A percentile compares a stretch with the other conserved stretches of the same genome.
phyloP scores from a whole-genome alignment of 306 rosid species.

The Fragaria nilgerrensis region DNA sequence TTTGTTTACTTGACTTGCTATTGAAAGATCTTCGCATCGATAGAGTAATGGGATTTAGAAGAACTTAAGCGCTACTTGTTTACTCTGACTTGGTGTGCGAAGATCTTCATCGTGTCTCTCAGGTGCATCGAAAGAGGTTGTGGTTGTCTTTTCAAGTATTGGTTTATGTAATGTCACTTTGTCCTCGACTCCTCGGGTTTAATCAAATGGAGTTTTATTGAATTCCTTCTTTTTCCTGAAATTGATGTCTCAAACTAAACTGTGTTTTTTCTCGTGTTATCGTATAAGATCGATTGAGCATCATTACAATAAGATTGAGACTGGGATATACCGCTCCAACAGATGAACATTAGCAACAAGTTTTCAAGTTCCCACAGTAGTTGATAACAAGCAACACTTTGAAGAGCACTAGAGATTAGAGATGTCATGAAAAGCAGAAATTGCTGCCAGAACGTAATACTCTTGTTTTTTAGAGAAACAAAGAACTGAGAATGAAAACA shows the following conservation, averaged over 20 bases:
- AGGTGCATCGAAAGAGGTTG: constrained; percentile 11
- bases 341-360: neutral
- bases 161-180: constrained; percentile 2
- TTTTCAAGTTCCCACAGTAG: too few relatives aligned
- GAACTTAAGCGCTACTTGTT: neutral
- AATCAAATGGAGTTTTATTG: neutral
- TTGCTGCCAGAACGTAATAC: too few relatives aligned
- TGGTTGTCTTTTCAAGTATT: constrained; percentile 6
- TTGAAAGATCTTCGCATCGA: neutral
- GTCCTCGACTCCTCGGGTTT: neutral
- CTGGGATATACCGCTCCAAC: neutral
- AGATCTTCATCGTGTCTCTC: neutral
- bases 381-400: too few relatives aligned
- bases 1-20: neutral
- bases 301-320: neutral
- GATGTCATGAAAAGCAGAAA: too few relatives aligned
- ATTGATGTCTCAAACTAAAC: neutral
- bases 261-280: too few relatives aligned
- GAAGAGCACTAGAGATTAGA: too few relatives aligned
- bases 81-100: neutral
- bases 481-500: too few relatives aligned
- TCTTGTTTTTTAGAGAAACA: too few relatives aligned
- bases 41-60: constrained; percentile 1
- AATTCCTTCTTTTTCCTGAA: neutral
- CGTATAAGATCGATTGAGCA: neutral